Conservation (phyloP, 2,329 filamentous ascomycete genomes). For the Penicillium thymicola region DNA sequence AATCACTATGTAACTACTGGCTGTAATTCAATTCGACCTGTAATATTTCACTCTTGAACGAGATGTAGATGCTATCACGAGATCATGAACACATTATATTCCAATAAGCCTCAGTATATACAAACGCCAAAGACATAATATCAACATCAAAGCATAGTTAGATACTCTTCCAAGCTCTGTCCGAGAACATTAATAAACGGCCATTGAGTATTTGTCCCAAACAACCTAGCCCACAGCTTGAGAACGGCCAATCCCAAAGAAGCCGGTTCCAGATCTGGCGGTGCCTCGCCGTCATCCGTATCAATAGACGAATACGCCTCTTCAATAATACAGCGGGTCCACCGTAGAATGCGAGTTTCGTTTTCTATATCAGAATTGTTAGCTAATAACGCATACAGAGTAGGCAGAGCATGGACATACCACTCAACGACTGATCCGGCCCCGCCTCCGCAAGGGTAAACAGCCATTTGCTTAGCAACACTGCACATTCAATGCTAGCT, state of each 20-base stretch:
- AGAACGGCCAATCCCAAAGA: constrained; percentile 31
- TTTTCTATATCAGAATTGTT: constrained; percentile 22
- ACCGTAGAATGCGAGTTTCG: constrained; percentile 31
- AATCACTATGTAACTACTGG: not conserved
- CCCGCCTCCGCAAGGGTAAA: constrained; percentile 28
- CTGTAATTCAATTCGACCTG: not conserved
- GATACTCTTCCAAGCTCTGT: constrained; percentile 30
- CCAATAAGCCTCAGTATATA: not conserved
- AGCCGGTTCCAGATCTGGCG: constrained; percentile 24
- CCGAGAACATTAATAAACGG: constrained; percentile 34
- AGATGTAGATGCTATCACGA: not conserved
- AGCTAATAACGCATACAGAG: not conserved
- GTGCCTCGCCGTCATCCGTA: constrained; percentile 22
- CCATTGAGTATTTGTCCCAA: constrained; percentile 34
- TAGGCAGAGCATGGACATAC: constrained; percentile 6
- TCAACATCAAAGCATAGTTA: constrained; percentile 23
- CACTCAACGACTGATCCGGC: constrained; percentile 27
- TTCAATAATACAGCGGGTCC: constrained; percentile 33
- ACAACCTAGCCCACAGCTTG: constrained; percentile 32
- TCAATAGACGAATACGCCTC: constrained; percentile 35
- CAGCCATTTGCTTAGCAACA: constrained; percentile 49
- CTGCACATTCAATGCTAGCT: constrained; percentile 36
- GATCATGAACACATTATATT: not conserved
- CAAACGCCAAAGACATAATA: not conserved
- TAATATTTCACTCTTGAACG: not conserved